Base-by-base conservation (phyloP, 192 early-diverging fungal genomes). In the Podila clonocystis region DNA sequence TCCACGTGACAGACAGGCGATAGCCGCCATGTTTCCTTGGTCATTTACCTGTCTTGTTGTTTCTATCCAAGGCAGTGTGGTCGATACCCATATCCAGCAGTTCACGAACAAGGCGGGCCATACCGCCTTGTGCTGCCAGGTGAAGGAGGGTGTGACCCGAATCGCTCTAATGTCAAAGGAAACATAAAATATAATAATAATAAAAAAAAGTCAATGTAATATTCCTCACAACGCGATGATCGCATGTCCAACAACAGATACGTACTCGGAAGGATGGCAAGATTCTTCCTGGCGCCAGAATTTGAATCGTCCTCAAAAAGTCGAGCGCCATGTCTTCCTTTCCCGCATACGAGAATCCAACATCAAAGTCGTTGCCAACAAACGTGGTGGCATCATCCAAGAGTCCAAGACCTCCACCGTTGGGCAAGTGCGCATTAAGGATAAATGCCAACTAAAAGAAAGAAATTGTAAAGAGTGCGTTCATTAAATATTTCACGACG, bases 61-160 rank as follows among this genome's bases (percentile, higher is more conserved):
- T 80, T 48, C 77, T 73, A n/a, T 80, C 77, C 57, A 80, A 26
- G 4, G 70, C 71, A 26, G 77, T 80, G 31, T 80, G 77, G 28
- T 80, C 77, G 11, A 80, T 80, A 45, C 77, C 77, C 77, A 80
- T 80, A 36, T 52, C 70, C 9, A 80, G 22, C 1, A 80, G 67
- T 63, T 68, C 67, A 17, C 24, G 67, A n/a, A 50, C 67, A 34
- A 80, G 66, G 9, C 66, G 49, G 31, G 20, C 12, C 77, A 80
- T 80, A 26, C 67, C 66, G 2, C 61, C 48, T 15, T 80, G 77
- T 13, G 45, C 67, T 19, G 77, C 77, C 38, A 73, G 11, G 49
- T 80, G 77, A 20, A 80, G 26, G 19, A 80, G 15, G 22, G 77
- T 80, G 17, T 80, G 77, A 30, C 77, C 77, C 17, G 77, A 72